Evolutionary conservation across 805 yeast species (phyloP), one percentile per base, ranked within the genome.

Genomic region (Hagleromyces aurorensis): DNA sequence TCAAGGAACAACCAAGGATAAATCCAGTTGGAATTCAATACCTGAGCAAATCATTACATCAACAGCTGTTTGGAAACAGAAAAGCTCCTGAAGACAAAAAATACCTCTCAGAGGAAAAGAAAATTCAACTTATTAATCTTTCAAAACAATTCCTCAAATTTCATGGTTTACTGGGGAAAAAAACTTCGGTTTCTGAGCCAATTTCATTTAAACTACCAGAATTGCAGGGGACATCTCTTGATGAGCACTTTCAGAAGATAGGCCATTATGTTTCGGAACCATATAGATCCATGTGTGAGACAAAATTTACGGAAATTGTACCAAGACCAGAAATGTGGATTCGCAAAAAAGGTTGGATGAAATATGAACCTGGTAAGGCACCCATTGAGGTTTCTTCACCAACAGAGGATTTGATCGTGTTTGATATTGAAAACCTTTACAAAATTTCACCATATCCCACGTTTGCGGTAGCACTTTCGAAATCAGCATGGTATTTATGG

Each of bases 401-500:
- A 0, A 40, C 59, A 3, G 96, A 83, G 34, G 67, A 75, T 23
- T 73, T 71, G 3, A 48, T 91, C 8, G 86, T 81, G 0, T 89
- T 89, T 53, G 99, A 91, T 55, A 87, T 84, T 7, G 99, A 91
- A 52, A 83, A 79, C 0, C 52, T 87, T 47, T 87, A 85, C 57
- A 78, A 83, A 41, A 56, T 73, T 1, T 72, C 91, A 0, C 70
- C 68, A 3, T 87, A 74, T 49, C 78, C 97, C 0, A 72, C 81
- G 0, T 50, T 91, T 55, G 96, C 95, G 2, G 70, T 82, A 0
- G 94, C 95, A 7, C 76, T 68, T 2, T 75, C 95, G 0, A 52
- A 65, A 0, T 62, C 67, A 7, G 94, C 95, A 0, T 86, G 96
- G 94, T 91, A 87, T 49, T 75, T 78, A 0, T 91, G 99, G 99